A percentile compares a stretch with the other conserved stretches of the same genome.
Conservation (phyloP, 176 grass and related monocot genomes). For the Pharus latifolius region DNA sequence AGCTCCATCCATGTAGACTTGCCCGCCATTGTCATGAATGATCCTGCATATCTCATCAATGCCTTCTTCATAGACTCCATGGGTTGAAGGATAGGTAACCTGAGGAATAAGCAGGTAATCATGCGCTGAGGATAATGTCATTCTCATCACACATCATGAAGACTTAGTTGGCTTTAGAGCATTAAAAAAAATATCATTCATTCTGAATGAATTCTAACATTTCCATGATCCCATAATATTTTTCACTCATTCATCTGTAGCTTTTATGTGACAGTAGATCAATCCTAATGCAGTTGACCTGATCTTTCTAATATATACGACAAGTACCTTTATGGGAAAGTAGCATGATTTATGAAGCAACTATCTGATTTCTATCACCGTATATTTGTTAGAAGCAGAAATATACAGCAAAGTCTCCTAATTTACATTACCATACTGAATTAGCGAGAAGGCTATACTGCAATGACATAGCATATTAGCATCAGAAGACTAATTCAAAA, state of each 20-base stretch:
- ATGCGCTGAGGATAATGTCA: background rate
- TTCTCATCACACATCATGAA: background rate
- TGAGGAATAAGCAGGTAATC: constrained; percentile 26
- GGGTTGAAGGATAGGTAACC: constrained; percentile 98
- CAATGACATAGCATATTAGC: background rate
- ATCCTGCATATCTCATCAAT: constrained; percentile 98
- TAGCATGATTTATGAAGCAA: background rate
- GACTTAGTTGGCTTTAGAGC: background rate
- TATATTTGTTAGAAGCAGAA: background rate
- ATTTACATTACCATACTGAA: background rate
- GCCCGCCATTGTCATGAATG: constrained; percentile 93
- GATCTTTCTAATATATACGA: background rate
- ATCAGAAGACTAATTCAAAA: background rate
- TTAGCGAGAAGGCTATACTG: background rate
- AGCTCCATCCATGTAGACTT: constrained; percentile 99
- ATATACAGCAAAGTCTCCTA: background rate
- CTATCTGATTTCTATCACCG: background rate
- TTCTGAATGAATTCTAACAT: background rate
- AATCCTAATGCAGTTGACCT: background rate
- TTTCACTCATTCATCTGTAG: background rate
- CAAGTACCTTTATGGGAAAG: background rate
- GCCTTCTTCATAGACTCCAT: constrained; percentile 99
- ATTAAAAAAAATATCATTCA: background rate
- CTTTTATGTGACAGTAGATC: background rate
- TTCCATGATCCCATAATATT: background rate